phyloP scores from a whole-genome alignment of 2,329 filamentous ascomycete species.

The Fusarium bulbicola region DNA sequence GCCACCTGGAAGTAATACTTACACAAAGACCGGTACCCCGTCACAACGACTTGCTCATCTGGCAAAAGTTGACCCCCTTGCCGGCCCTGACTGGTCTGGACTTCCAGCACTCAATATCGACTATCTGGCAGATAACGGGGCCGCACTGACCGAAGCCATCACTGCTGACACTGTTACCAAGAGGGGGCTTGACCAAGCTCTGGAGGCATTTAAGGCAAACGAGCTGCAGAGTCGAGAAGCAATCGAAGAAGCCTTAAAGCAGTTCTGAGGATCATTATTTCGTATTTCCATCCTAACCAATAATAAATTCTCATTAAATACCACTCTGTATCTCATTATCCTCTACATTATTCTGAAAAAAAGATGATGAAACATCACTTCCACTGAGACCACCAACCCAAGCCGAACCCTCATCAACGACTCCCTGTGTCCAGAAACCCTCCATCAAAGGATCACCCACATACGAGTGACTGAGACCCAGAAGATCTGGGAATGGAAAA shows the following conservation, averaged over 20 bases:
- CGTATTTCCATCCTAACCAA: too few species aligned
- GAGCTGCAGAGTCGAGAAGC: not conserved
- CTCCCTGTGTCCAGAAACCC: not conserved
- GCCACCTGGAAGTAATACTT: not conserved
- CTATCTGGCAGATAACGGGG: not conserved
- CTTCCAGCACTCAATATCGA: not conserved
- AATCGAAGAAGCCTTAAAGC: not conserved
- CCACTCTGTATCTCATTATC: not conserved
- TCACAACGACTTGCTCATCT: not conserved
- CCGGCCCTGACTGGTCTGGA: not conserved
- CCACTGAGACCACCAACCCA: not conserved
- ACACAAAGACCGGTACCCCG: too few species aligned
- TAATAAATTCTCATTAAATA: not conserved
- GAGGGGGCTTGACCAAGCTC: not conserved
- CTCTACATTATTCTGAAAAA: not conserved
- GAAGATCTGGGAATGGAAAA: not conserved
- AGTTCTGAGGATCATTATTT: not conserved
- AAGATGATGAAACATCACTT: not conserved
- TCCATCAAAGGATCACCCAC: not conserved
- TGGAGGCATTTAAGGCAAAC: not conserved
- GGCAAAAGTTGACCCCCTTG: not conserved
- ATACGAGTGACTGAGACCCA: not conserved
- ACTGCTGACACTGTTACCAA: not conserved
- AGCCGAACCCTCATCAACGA: not conserved
- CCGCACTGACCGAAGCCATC: not conserved